phyloP scores from a whole-genome alignment of 116 monocot genomes.

The Dioscorea cayenensis region DNA sequence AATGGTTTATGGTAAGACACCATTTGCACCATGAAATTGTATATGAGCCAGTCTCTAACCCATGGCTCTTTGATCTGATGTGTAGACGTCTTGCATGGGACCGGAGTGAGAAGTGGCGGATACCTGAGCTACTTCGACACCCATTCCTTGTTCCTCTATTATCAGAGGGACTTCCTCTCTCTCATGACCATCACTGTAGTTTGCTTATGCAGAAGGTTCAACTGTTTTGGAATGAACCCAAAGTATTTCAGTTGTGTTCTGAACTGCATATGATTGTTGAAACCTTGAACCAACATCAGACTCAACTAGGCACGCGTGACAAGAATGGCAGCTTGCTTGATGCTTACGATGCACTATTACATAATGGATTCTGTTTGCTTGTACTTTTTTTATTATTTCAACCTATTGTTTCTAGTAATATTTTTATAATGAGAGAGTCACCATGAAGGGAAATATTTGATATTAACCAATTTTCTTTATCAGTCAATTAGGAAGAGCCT shows the following conservation, averaged over 20 bases:
- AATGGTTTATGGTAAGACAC: constrained; percentile 96
- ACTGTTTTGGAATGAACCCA: constrained; percentile 30
- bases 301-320: not conserved
- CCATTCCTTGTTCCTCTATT: constrained; percentile 79
- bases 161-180: constrained; percentile 9
- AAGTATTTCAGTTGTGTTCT: constrained; percentile 26
- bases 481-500: no score
- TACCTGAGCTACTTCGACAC: constrained; percentile 81
- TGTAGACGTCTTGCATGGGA: constrained; percentile 82
- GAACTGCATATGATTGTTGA: constrained; percentile 27
- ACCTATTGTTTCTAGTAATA: no score
- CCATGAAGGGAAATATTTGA: no score
- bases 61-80: constrained; percentile 85
- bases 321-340: not conserved
- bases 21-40: constrained; percentile 73
- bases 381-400: no score
- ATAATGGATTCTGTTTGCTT: not conserved
- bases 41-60: constrained; percentile 65
- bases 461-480: no score
- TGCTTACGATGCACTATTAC: not conserved
- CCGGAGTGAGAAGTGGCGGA: constrained; percentile 75
- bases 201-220: constrained; percentile 29
- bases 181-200: constrained; percentile 4
- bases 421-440: no score
- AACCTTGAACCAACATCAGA: constrained; percentile 25